Evolutionary conservation across 352 stramenopile species (phyloP).

Genomic region (Pythium aristosporum): DNA sequence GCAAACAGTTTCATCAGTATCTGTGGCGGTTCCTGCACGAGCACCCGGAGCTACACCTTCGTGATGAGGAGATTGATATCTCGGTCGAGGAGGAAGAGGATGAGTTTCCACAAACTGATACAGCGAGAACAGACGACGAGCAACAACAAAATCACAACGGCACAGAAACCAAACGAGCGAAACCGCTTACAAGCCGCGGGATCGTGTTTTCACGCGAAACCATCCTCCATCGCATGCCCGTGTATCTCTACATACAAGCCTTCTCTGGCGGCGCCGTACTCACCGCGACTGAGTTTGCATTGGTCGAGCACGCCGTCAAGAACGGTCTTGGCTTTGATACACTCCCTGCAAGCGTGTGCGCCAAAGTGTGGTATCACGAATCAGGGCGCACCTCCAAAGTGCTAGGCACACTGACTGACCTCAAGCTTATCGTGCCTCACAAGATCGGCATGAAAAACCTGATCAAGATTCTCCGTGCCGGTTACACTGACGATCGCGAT

Average conservation of each 20-base stretch:
- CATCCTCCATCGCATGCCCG: conserved; percentile 73
- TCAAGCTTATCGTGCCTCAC: conserved; percentile 67
- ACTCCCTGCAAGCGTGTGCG: conserved; percentile 40
- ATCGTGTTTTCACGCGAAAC: conserved; percentile 78
- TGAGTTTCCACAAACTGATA: conserved; percentile 11
- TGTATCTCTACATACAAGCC: conserved; percentile 77
- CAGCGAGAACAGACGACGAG: background rate
- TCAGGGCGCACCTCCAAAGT: conserved; percentile 69
- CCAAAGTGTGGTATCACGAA: conserved; percentile 77
- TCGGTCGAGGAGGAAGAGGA: conserved; percentile 38
- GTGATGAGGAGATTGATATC: conserved; percentile 41
- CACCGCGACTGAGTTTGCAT: conserved; percentile 43
- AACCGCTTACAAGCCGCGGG: conserved; percentile 14
- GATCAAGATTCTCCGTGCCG: conserved; percentile 63
- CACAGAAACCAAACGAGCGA: background rate
- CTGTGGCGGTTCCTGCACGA: conserved; percentile 67
- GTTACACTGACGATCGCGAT: conserved; percentile 68
- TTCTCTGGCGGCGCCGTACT: conserved; percentile 73
- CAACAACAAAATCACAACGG: background rate
- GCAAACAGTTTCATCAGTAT: conserved; percentile 75
- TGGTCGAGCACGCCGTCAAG: conserved; percentile 55
- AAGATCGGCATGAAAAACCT: conserved; percentile 84
- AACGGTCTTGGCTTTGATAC: conserved; percentile 44
- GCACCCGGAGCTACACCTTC: conserved; percentile 35
- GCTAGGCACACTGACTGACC: conserved; percentile 63